Evolutionary conservation across 768 basidiomycete genomes (phyloP), one percentile per base, ranked within the genome.

Genomic region (Boletus edulis): DNA sequence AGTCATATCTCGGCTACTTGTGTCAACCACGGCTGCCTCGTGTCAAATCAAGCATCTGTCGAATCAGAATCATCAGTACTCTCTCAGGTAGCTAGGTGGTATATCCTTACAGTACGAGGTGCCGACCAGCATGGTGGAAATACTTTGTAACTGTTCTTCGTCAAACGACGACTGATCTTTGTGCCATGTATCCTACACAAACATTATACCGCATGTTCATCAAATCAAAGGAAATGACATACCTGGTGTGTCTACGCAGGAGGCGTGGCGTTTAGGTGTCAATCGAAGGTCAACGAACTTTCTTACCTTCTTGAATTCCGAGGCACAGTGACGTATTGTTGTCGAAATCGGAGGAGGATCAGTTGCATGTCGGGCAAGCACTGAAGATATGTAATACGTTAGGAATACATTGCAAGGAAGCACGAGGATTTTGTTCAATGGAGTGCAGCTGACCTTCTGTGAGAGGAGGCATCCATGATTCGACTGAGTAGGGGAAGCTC

Each of bases 401-500:
- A 41, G 41, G 39, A 43, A 14, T 50, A 34, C 27, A 15, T 38
- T 37, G 42, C 31, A 37, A 32, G 5, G 34, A 43, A 18, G 14
- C 27, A 43, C n/a, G 32, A 31, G 34, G 34, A 14, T 35, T 12
- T 12, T 17, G 8, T 24, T 43, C 31, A 32, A 44, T 41, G 45
- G 34, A 38, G 24, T 51, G 29, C 35, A 41, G 7, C 75, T 39
- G 62, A 88, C 89, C 81, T 76, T 91, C 89, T 35, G 88, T 89
- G 49, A 91, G 76, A 18, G 87, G 75, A 31, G 89, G 89, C 82
- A 96, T 86, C 89, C 94, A 98, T 58, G 86, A 84, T 65, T 96
- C 96, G 14, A 98, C 88, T 2, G 94, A 94, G 72, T 97, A 97
- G 0, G 96, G 96, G 68, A 90, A 96, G 54, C 94, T 95, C 63